These are phyloP conservation scores for Alternaria dauci DNA, from an alignment of 2,329 filamentous ascomycete genomes.

Conservation along the genomic window DNA sequence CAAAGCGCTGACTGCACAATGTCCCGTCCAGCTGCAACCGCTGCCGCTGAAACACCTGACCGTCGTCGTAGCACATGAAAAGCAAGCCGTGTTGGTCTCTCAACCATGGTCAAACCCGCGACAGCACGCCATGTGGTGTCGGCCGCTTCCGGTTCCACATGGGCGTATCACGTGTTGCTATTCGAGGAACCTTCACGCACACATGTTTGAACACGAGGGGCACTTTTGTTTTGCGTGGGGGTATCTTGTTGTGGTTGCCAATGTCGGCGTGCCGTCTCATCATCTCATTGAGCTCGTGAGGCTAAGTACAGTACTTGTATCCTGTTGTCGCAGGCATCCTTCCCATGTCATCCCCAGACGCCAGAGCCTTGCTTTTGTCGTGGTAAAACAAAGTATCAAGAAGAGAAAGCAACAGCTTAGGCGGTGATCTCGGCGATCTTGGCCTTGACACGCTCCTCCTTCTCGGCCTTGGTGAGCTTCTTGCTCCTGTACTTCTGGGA, in stretches of 20 bases:
- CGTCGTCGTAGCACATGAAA: not conserved
- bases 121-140: conserved; percentile 7
- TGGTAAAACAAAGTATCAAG: conserved; percentile 34
- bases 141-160: not conserved
- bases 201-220: not conserved
- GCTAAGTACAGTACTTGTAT: conserved; percentile 40
- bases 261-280: conserved; percentile 39
- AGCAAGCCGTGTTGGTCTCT: conserved; percentile 1
- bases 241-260: conserved; percentile 31
- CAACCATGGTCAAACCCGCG: conserved; percentile 1
- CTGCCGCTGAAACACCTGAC: conserved; percentile 12
- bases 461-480: conserved; percentile 87
- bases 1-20: conserved; percentile 13
- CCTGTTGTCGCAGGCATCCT: conserved; percentile 39
- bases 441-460: conserved; percentile 81
- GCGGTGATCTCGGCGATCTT: conserved; percentile 85
- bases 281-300: conserved; percentile 42
- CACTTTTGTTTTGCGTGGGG: conserved; percentile 2
- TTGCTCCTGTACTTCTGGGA: conserved; percentile 83
- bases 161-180: conserved; percentile 4
- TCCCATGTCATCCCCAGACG: conserved; percentile 47
- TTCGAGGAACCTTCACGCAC: conserved; percentile 6
- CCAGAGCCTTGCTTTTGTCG: conserved; percentile 48
- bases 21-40: not conserved
- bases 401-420: conserved; percentile 33